Base-by-base conservation (phyloP, 2,329 filamentous ascomycete genomes). In the Lasiodiplodia sp. region DNA sequence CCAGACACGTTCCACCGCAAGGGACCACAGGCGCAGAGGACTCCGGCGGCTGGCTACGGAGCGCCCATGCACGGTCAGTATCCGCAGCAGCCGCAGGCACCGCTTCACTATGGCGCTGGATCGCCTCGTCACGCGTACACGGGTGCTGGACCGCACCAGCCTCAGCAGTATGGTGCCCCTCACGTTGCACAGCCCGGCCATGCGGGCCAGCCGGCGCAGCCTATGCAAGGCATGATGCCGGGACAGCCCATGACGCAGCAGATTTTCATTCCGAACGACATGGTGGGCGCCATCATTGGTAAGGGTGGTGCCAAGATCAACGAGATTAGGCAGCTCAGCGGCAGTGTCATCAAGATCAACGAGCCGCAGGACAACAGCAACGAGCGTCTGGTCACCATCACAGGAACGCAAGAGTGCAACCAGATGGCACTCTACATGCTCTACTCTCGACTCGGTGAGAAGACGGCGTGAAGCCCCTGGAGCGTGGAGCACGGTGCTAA, bases 351-450 rank as follows among this genome's bases (percentile, higher is more conserved):
- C 81, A 99, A 99, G 86, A 99, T 99, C 86, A 98, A 99, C 79
- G 96, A 99, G 80, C 96, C 96, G 1, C 96, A 97, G 80, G 96
- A 98, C 81, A 98, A 97, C 83, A 98, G 93, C 86, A 99, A 98
- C 77, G 96, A 99, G 85, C 91, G 96, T 71, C 85, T 99, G 69
- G 96, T 99, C 69, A 99, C 96, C 18, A 97, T 99, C 74, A 97
- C 96, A 2, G 96, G 96, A 72, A 98, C 96, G 6, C 94, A 96
- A 75, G 96, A 99, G 82, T 97, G 94, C 85, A 99, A 99, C 83
- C 93, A 97, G 77, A 98, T 99, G 94, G 96, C 96, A n/a, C 84
- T 99, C 68, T 99, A 98, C 83, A 97, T 99, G 94, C 88, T 99
- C 67, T 99, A 99, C 83, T 96, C 93, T 70, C 90, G 96, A 86